These are phyloP conservation scores for Candida ponderosae DNA, from an alignment of 805 yeast genomes.

Conservation along the genomic window DNA sequence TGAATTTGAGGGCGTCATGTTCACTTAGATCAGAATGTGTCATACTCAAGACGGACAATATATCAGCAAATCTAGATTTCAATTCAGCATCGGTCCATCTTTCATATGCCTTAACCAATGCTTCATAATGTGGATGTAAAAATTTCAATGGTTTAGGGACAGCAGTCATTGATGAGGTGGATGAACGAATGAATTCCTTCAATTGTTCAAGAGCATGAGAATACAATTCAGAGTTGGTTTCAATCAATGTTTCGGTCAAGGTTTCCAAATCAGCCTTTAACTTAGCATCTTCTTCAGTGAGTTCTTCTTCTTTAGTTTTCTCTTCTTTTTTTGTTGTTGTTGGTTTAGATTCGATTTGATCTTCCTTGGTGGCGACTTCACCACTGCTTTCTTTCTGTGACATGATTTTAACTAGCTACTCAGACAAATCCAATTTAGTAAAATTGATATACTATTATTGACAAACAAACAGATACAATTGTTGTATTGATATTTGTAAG, in stretches of 20 bases:
- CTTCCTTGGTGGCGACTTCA: constrained; percentile 19
- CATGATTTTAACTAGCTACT: constrained; percentile 6
- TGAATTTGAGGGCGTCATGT: constrained; percentile 71
- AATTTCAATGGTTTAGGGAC: constrained; percentile 98
- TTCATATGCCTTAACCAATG: constrained; percentile 57
- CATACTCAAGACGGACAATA: constrained; percentile 90
- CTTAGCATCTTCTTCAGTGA: constrained; percentile 88
- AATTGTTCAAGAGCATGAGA: constrained; percentile 57
- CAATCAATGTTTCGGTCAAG: constrained; percentile 73
- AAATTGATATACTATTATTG: no score
- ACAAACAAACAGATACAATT: no score
- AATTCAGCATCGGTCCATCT: constrained; percentile 50
- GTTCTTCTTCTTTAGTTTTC: constrained; percentile 57
- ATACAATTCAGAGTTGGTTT: constrained; percentile 40
- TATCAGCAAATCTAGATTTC: constrained; percentile 67
- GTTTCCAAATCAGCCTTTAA: constrained; percentile 80
- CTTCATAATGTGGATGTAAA: constrained; percentile 76
- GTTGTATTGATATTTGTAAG: no score
- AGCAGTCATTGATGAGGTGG: constrained; percentile 98
- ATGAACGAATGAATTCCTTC: constrained; percentile 75
- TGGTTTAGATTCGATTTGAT: neutral
- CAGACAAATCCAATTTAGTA: no score
- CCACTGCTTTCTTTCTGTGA: constrained; percentile 8
- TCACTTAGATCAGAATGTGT: constrained; percentile 80
- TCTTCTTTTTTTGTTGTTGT: constrained; percentile 7